These are phyloP conservation scores for Drosera capensis DNA, from an alignment of 148 eudicot genomes.

Conservation along the genomic window DNA sequence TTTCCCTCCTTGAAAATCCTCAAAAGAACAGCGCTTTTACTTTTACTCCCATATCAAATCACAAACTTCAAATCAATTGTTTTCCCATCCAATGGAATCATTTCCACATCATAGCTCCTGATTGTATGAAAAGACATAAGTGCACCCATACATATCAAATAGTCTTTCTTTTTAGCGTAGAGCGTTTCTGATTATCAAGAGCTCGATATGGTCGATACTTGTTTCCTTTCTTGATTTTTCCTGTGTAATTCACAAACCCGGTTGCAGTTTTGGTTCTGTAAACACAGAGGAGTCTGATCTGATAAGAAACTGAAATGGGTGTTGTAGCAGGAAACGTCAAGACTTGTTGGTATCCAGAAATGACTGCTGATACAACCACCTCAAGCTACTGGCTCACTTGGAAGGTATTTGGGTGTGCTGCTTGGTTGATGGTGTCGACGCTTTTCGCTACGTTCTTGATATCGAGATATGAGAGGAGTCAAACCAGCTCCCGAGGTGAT, in stretches of 20 bases:
- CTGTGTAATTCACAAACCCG: background rate
- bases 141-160: too few relatives aligned
- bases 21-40: too few relatives aligned
- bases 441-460: slow-evolving; percentile 35
- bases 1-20: too few relatives aligned
- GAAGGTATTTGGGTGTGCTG: slow-evolving; percentile 49
- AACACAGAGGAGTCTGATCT: too few relatives aligned
- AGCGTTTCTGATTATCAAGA: too few relatives aligned
- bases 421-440: slow-evolving; percentile 37
- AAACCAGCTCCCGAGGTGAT: slow-evolving; percentile 22
- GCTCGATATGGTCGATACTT: too few relatives aligned
- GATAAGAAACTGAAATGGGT: slow-evolving; percentile 33
- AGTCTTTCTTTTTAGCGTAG: too few relatives aligned
- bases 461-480: slow-evolving; percentile 46
- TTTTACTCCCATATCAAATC: too few relatives aligned
- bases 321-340: slow-evolving; percentile 36
- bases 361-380: slow-evolving; percentile 29
- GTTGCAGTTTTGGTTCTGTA: background rate
- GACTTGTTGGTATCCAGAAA: slow-evolving; percentile 56
- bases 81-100: too few relatives aligned
- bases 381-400: slow-evolving; percentile 80
- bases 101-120: too few relatives aligned
- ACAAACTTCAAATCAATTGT: too few relatives aligned
- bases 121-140: too few relatives aligned
- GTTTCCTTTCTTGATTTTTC: background rate